Base-by-base conservation (phyloP, 768 basidiomycete species). In the Boletus sp. region DNA sequence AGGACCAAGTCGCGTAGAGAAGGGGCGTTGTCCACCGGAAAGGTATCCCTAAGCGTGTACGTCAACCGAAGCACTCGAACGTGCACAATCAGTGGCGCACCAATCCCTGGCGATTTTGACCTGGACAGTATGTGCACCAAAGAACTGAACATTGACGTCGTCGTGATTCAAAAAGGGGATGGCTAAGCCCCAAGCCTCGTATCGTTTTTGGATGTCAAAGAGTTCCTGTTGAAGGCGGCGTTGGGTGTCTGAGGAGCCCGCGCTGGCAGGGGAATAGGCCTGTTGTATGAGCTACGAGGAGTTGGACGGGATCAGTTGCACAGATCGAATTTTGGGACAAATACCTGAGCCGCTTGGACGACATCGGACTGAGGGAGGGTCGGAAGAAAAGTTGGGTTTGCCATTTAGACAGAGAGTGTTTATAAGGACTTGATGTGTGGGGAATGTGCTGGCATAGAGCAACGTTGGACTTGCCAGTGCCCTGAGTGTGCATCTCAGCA, bases 41-140 rank as follows among this genome's bases (percentile, higher is more conserved):
- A 85, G 6, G 78, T 70, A n/a, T 84, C 85, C 93, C 93, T 93
- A 5, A 50, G 52, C 32, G 43, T 51, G 32, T 27, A 7, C 14
- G 57, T 66, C 43, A 60, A 25, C 25, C 37, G 44, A 47, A 17
- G 8, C 25, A 6, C 29, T 5, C 7, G 29, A 37, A 37, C 10
- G 38, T 35, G 49, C 21, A 35, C 13, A 50, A 23, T 35, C 5
- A 44, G 47, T 32, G 5, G 69, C 81, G 58, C 67, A 94, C 93
- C 93, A 96, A 69, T 96, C 94, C 58, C 94, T 77, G 14, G 88
- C 84, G 58, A 96, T 92, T 80, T 98, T 98, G 57, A 95, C 90
- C 66, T 95, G 92, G 3, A 88, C 83, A 0, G 92, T 97, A 63
- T 97, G 94, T 5, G 94, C 93, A 3, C 93, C 93, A 64, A 93